Evolutionary conservation across 2,329 filamentous ascomycete species (phyloP), one percentile per base, ranked within the genome.

Genomic region (Cercospora sp.): DNA sequence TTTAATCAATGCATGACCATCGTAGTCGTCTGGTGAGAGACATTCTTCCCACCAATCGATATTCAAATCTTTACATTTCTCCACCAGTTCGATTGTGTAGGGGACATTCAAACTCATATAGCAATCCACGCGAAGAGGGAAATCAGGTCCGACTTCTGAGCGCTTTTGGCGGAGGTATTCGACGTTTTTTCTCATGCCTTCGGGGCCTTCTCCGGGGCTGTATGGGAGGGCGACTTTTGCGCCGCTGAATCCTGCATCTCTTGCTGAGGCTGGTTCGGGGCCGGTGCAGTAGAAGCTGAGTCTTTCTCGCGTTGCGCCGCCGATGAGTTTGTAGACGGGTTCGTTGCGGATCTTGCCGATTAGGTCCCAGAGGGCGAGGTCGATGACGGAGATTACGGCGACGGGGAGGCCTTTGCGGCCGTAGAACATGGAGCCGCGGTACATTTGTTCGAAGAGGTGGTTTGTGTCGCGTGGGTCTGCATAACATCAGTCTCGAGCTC

Each of bases 21-120:
- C 94, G 59, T 91, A 92, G 82, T 97, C 94, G 80, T 97, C 94
- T 10, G 94, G 94, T 31, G 90, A 91, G 70, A 97, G 83, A 72
- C 93, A 96, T 83, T 97, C 94, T 83, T 97, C 94, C 93, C 93
- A 97, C 94, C 94, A 97, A 83, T 97, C 93, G 79, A 97, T 94
- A 80, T 94, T 87, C 73, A 97, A 86, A 73, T 93, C 89, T 74
- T 92, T 87, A 78, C 90, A 93, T 62, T 90, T 90, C 81, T 94
- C 91, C 69, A 91, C 94, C 26, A 97, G 85, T 80, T 97, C 91
- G 73, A 97, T 97, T 3, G 92, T 97, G 82, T 97, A 97, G 1
- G 91, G 84, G 28, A 97, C 94, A 75, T 94, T 97, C 76, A 97
- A 84, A 73, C 91, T 94, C 94, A 97, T 97, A 82, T 97, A 97